A percentile compares a stretch with the other conserved stretches of the same genome.
Evolutionary conservation across 2,329 filamentous ascomycete species (phyloP).

Genomic region (Westerdykella ornata): DNA sequence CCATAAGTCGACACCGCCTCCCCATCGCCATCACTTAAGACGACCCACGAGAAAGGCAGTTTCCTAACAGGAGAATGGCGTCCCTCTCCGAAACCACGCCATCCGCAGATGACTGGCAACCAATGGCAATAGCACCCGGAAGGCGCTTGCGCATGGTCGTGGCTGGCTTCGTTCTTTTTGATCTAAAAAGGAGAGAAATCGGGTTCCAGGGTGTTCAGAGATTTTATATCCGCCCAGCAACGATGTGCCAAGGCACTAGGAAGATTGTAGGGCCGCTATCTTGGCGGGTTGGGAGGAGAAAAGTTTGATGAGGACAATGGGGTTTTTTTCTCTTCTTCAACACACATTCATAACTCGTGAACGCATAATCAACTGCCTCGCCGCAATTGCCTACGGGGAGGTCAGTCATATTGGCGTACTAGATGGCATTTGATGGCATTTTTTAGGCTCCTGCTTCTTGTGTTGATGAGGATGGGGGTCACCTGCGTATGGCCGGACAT

Average conservation of each 20-base stretch:
- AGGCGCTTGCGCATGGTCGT: too few relatives aligned
- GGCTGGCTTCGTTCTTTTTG: too few relatives aligned
- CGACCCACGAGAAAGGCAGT: constrained; percentile 60
- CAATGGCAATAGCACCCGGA: constrained; percentile 44
- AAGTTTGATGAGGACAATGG: too few relatives aligned
- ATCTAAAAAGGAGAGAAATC: too few relatives aligned
- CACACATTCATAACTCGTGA: constrained; percentile 39
- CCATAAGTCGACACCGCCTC: constrained; percentile 64
- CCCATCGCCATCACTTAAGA: constrained; percentile 66
- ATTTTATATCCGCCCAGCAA: too few relatives aligned
- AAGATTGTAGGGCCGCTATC: too few relatives aligned
- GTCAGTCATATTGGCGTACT: constrained; percentile 44
- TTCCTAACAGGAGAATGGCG: constrained; percentile 54
- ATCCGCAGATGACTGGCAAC: constrained; percentile 59
- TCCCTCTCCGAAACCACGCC: constrained; percentile 60
- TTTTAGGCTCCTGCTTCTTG: constrained; percentile 33
- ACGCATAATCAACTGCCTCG: constrained; percentile 44
- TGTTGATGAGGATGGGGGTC: constrained; percentile 29
- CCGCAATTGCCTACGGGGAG: constrained; percentile 30
- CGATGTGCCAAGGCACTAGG: too few relatives aligned
- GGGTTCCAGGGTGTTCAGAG: too few relatives aligned
- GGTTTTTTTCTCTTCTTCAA: constrained; percentile 10
- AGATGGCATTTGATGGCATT: constrained; percentile 30
- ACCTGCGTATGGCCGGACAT: constrained; percentile 37
- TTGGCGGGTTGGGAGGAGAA: too few relatives aligned